Percentiles rank a stretch among this genome's conserved stretches.
Conservation (phyloP, 768 basidiomycete genomes). For the Coprinopsis sp. region DNA sequence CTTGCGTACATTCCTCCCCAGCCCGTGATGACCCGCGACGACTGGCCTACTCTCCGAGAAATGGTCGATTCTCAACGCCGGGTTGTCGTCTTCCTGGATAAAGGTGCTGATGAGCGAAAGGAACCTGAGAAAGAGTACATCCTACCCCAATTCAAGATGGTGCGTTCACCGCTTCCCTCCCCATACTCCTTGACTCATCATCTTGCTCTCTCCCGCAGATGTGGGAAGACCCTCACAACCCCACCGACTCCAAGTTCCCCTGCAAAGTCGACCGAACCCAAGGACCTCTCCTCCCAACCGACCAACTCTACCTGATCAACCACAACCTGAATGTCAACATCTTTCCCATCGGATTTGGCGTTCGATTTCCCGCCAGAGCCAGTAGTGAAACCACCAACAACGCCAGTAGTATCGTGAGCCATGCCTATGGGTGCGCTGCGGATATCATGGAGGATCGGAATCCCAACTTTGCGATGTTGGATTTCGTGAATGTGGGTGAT, state of each 20-base stretch:
- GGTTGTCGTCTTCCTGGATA: conserved; percentile 59
- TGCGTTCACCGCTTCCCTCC: conserved; percentile 12
- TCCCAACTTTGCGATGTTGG: conserved; percentile 51
- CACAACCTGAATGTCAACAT: conserved; percentile 38
- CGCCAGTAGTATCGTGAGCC: conserved; percentile 4
- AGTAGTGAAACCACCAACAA: conserved; percentile 5
- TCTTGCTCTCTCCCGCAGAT: conserved; percentile 25
- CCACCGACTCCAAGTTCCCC: conserved; percentile 45
- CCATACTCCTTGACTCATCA: not conserved
- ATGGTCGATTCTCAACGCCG: conserved; percentile 54
- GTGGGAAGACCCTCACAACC: conserved; percentile 52
- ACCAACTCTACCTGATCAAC: conserved; percentile 55
- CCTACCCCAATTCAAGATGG: conserved; percentile 55
- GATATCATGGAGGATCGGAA: conserved; percentile 22
- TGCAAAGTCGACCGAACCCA: conserved; percentile 49
- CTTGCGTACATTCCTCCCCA: conserved; percentile 49
- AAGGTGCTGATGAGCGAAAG: conserved; percentile 32
- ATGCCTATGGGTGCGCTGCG: conserved; percentile 7
- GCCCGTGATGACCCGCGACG: conserved; percentile 34
- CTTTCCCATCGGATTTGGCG: conserved; percentile 15
- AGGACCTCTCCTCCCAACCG: conserved; percentile 40
- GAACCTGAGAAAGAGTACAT: conserved; percentile 39
- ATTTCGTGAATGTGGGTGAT: conserved; percentile 47
- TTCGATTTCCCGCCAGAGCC: conserved; percentile 7
- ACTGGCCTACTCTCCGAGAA: conserved; percentile 61